Conservation (phyloP, 2,329 filamentous ascomycete species). For the Cladosporium velox region DNA sequence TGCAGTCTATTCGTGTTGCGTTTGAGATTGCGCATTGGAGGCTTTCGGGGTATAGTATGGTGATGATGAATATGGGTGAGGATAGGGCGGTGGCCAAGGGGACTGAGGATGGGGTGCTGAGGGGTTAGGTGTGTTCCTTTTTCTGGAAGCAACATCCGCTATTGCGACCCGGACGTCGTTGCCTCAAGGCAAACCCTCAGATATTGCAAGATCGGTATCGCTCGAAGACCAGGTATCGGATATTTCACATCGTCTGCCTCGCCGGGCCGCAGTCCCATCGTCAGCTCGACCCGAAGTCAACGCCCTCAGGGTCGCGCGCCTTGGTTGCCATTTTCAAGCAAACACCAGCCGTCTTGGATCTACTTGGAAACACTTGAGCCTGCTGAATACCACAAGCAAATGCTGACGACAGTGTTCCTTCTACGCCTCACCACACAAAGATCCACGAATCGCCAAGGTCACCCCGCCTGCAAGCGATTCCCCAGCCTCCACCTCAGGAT, state of each 20-base stretch:
- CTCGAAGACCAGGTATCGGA: too few relatives aligned
- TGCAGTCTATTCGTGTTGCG: not conserved
- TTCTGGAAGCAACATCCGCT: too few relatives aligned
- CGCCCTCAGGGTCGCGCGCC: too few relatives aligned
- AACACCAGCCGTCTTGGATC: not conserved
- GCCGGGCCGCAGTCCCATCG: not conserved
- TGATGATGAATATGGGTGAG: not conserved
- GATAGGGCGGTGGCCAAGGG: not conserved
- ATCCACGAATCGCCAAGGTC: slow-evolving; percentile 12
- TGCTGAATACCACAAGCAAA: not conserved
- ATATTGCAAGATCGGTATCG: too few relatives aligned
- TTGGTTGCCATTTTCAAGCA: too few relatives aligned
- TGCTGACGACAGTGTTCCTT: not conserved
- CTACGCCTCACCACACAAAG: not conserved
- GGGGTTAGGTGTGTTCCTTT: not conserved
- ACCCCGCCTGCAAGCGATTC: slow-evolving; percentile 15
- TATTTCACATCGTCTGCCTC: not conserved
- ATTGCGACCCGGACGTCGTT: too few relatives aligned
- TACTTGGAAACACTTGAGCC: not conserved
- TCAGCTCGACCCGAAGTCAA: too few relatives aligned
- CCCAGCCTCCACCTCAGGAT: slow-evolving; percentile 6
- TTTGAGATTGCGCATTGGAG: slow-evolving; percentile 1
- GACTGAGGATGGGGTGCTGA: not conserved
- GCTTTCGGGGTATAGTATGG: not conserved
- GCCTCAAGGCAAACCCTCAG: too few relatives aligned